Percentiles rank a stretch among this genome's conserved stretches.
Evolutionary conservation across 2,329 filamentous ascomycete species (phyloP).

Genomic region (Cordyceps sp.): DNA sequence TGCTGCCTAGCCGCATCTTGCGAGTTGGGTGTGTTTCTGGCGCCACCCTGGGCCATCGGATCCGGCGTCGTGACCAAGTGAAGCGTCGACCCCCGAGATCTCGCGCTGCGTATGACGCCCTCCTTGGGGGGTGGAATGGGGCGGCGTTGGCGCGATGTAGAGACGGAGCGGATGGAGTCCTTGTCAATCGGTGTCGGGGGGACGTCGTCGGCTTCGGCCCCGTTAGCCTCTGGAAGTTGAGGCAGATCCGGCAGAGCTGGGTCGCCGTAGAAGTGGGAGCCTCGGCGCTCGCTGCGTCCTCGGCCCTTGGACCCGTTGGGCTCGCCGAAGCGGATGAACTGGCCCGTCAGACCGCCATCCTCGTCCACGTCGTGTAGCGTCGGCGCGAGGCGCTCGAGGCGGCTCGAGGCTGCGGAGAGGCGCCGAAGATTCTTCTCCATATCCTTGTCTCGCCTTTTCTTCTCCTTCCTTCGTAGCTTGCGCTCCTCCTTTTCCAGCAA

Average conservation of each 20-base stretch:
- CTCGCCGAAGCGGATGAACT: conserved; percentile 25
- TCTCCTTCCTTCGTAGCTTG: conserved; percentile 65
- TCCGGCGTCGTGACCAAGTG: conserved; percentile 61
- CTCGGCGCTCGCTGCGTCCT: conserved; percentile 64
- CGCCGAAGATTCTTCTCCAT: conserved; percentile 65
- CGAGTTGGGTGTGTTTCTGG: conserved; percentile 8
- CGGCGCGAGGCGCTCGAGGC: conserved; percentile 65
- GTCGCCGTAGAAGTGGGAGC: conserved; percentile 44
- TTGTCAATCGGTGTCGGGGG: conserved; percentile 65
- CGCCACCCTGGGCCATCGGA: conserved; percentile 20
- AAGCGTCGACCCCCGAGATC: conserved; percentile 68
- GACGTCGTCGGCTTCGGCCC: conserved; percentile 14
- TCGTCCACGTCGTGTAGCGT: conserved; percentile 66
- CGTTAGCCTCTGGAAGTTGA: conserved; percentile 48
- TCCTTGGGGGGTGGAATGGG: conserved; percentile 80
- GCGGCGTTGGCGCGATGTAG: conserved; percentile 59
- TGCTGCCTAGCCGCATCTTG: conserved; percentile 16
- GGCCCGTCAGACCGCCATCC: conserved; percentile 40
- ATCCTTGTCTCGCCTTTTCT: conserved; percentile 73
- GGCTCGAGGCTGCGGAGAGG: conserved; percentile 77
- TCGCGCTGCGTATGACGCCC: conserved; percentile 45
- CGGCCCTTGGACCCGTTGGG: conserved; percentile 42
- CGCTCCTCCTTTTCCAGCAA: conserved; percentile 87
- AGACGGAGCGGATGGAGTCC: conserved; percentile 56
- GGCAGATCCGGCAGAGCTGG: conserved; percentile 59